phyloP scores from a whole-genome alignment of 352 stramenopile species.

The Phytophthora idaei region DNA sequence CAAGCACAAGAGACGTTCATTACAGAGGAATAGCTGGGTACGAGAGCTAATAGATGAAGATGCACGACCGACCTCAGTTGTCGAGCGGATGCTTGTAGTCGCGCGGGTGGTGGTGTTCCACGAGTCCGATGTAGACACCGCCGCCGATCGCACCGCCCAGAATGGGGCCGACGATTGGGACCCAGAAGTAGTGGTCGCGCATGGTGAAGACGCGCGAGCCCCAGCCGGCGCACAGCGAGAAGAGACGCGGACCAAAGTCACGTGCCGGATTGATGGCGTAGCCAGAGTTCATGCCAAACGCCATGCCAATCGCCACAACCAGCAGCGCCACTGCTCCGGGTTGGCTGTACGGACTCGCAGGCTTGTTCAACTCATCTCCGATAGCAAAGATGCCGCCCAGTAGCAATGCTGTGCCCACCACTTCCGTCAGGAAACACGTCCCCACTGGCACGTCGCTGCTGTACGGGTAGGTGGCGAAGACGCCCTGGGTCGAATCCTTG shows the following conservation, averaged over 20 bases:
- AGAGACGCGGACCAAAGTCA: conserved; percentile 58
- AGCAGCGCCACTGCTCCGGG: conserved; percentile 56
- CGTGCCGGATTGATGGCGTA: conserved; percentile 73
- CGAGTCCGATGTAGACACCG: conserved; percentile 44
- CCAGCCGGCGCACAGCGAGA: conserved; percentile 50
- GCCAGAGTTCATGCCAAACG: conserved; percentile 73
- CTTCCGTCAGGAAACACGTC: conserved; percentile 62
- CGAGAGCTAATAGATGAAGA: not conserved
- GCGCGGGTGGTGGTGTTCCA: conserved; percentile 58
- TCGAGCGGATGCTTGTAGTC: conserved; percentile 46
- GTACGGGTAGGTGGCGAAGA: conserved; percentile 65
- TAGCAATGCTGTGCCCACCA: conserved; percentile 66
- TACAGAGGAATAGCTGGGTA: conserved; percentile 1
- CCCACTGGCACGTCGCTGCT: conserved; percentile 37
- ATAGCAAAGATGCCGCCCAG: conserved; percentile 66
- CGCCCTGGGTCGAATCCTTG: conserved; percentile 41
- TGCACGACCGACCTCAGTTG: conserved; percentile 9
- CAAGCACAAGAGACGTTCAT: conserved; percentile 15
- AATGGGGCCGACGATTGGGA: conserved; percentile 58
- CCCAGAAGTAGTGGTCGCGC: conserved; percentile 64
- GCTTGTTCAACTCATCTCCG: conserved; percentile 57
- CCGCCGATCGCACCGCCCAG: conserved; percentile 48
- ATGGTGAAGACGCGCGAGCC: conserved; percentile 38
- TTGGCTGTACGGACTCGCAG: conserved; percentile 47
- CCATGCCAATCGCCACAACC: conserved; percentile 69